Evolutionary conservation across 2,329 filamentous ascomycete genomes (phyloP), one percentile per base, ranked within the genome.

Genomic region (Zelopaecilomyces penicillatus): DNA sequence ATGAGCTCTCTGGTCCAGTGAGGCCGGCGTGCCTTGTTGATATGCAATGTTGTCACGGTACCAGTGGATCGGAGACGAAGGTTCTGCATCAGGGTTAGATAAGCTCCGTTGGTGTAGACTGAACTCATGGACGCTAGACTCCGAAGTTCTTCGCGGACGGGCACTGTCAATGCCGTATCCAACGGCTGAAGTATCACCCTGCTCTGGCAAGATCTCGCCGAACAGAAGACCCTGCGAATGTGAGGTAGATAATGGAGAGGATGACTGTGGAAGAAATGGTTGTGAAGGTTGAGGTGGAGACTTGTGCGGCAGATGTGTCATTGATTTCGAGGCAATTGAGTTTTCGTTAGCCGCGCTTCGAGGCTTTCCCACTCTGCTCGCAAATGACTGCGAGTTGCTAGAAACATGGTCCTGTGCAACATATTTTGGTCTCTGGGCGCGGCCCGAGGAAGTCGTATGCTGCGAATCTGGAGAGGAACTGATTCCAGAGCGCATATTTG

Each of bases 131-230:
- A 85, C 64, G 58, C 74, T 80, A n/a, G 85, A 82, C 57, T 90
- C 86, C 37, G 85, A 87, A 26, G 82, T 82, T 62, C 83, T 75
- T 50, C 83, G 71, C 48, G 71, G 69, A 41, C 74, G 67, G 41
- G 67, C 56, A 41, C 53, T 57, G 48, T 75, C 68, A 51, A 85
- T 84, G 42, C 82, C 82, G 65, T 79, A 80, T 5, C 78, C 80
- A 42, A 71, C 67, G 40, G 73, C 66, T 19, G 69, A 63, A 28
- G 70, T 58, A 52, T 76, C 70, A 54, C 70, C 71, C 52, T 78
- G 72, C 33, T 78, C 70, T n/a, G 78, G 74, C 29, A 80, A 66
- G 52, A 90, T 75, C 62, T 90, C 87, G 33, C 86, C 86, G 65
- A 91, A 91, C 19, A 90, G 66, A 32, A 86, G 76, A 49, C 74